phyloP scores from a whole-genome alignment of 2,329 filamentous ascomycete genomes.

The Aspergillus fijiensis region DNA sequence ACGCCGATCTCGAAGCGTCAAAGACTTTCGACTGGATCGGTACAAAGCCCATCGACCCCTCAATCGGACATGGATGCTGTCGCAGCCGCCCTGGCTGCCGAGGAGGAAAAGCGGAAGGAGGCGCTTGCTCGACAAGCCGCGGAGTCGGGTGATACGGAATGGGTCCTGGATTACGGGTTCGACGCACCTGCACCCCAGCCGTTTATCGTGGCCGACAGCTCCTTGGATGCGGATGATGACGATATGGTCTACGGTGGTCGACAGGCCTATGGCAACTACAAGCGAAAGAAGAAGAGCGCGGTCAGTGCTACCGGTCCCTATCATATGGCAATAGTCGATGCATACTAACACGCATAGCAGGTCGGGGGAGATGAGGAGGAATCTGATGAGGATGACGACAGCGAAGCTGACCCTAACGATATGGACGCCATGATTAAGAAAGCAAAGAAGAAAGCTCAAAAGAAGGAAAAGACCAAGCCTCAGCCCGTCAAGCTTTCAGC shows the following conservation, averaged over 20 bases:
- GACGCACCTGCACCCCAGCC: conserved; percentile 25
- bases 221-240: conserved; percentile 35
- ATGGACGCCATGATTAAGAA: conserved; percentile 20
- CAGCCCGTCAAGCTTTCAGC: conserved; percentile 20
- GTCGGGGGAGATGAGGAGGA: conserved; percentile 12
- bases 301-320: conserved; percentile 25
- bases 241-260: conserved; percentile 33
- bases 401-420: conserved; percentile 13
- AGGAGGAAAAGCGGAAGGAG: conserved; percentile 43
- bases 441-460: conserved; percentile 17
- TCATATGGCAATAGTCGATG: background rate
- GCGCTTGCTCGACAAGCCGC: conserved; percentile 42
- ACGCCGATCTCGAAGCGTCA: conserved; percentile 38
- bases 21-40: conserved; percentile 29
- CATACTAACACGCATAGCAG: conserved; percentile 8
- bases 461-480: conserved; percentile 21
- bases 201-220: conserved; percentile 33
- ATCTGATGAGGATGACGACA: conserved; percentile 14
- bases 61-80: conserved; percentile 42
- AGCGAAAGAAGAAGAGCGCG: conserved; percentile 31
- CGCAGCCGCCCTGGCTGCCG: conserved; percentile 40
- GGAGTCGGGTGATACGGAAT: conserved; percentile 46
- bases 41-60: conserved; percentile 24
- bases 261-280: conserved; percentile 41
- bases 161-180: conserved; percentile 40